Evolutionary conservation across 2,329 filamentous ascomycete genomes (phyloP).

Genomic region (Fusarium newnesense): DNA sequence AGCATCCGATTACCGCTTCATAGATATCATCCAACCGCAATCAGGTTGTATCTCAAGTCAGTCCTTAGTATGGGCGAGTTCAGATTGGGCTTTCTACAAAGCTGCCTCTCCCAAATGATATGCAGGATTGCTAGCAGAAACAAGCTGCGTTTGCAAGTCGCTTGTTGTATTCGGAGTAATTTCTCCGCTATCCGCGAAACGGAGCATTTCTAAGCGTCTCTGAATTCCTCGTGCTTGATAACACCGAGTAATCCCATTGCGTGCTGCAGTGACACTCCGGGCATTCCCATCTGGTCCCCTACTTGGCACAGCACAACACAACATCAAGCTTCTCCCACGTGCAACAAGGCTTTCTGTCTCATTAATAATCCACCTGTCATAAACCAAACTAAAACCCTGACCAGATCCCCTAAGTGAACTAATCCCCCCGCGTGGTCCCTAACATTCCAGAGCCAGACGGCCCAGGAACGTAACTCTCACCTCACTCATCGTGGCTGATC

Average conservation of each 20-base stretch:
- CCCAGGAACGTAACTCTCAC: neutral
- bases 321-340: neutral
- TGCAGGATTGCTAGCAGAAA: too few species aligned
- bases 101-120: too few species aligned
- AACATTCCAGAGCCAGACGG: neutral
- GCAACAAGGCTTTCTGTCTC: neutral
- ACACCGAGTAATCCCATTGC: rapidly evolving
- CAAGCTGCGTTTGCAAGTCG: too few species aligned
- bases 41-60: too few species aligned
- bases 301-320: too few species aligned
- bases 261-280: neutral
- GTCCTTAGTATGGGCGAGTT: too few species aligned
- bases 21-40: too few species aligned
- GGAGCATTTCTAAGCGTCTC: rapidly evolving
- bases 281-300: neutral
- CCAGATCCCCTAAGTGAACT: neutral
- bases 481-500: neutral
- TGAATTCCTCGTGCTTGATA: rapidly evolving
- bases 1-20: too few species aligned
- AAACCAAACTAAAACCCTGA: rapidly evolving
- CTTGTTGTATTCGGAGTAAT: too few species aligned
- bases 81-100: too few species aligned
- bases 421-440: neutral
- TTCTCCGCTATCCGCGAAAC: too few species aligned
- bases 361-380: neutral